phyloP scores from a whole-genome alignment of 164 flowering plant genomes.

The Umbellularia californica region DNA sequence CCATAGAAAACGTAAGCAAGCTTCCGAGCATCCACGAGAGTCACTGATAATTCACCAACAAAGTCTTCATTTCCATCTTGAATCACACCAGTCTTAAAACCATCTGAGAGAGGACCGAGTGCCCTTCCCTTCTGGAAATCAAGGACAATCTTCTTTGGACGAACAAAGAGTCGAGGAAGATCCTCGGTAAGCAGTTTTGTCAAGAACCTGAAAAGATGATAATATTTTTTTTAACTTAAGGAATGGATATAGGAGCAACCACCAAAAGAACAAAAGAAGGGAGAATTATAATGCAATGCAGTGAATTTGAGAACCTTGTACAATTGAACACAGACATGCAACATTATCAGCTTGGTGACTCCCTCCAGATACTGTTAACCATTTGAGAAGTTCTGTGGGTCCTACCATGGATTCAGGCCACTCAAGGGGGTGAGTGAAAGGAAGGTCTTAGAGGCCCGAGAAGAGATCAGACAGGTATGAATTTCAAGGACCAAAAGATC shows the following conservation, averaged over 20 bases:
- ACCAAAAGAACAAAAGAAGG: too few species aligned
- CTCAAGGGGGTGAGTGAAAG: too few species aligned
- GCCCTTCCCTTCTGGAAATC: slow-evolving; percentile 90
- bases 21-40: slow-evolving; percentile 89
- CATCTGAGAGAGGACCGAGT: slow-evolving; percentile 69
- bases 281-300: too few species aligned
- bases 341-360: too few species aligned
- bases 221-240: background rate
- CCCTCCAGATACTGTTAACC: too few species aligned
- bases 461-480: too few species aligned
- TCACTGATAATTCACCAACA: slow-evolving; percentile 91
- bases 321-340: too few species aligned
- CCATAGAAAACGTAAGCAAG: slow-evolving; percentile 74
- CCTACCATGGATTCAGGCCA: too few species aligned
- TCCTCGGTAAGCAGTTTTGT: slow-evolving; percentile 95
- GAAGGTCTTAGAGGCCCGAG: too few species aligned
- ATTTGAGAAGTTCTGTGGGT: too few species aligned
- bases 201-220: slow-evolving; percentile 61
- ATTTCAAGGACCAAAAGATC: too few species aligned
- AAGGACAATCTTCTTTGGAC: slow-evolving; percentile 88
- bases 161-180: slow-evolving; percentile 88
- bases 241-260: background rate
- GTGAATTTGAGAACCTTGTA: too few species aligned
- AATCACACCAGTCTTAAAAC: slow-evolving; percentile 50
- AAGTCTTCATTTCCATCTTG: slow-evolving; percentile 84